Evolutionary conservation across 768 basidiomycete genomes (phyloP), one percentile per base, ranked within the genome.

Genomic region (Amanita polypyramis): DNA sequence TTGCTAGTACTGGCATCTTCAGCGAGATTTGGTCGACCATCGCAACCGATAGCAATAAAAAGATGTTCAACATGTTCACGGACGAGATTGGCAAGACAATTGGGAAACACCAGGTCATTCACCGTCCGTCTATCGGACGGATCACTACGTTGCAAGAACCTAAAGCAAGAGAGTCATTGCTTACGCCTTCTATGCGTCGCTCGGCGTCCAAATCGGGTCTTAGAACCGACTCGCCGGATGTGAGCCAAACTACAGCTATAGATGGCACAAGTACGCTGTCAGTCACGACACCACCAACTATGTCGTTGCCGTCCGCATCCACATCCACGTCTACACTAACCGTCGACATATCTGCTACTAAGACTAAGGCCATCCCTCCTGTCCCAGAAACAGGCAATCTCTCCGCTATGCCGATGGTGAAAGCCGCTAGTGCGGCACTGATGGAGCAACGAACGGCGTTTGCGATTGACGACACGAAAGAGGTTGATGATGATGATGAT

Each of bases 21-120:
- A 88, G 92, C 38, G 92, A 93, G 50, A 60, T 97, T 32, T 89
- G 94, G 81, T 88, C 85, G 32, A 80, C 82, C 15, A 87, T 99
- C 42, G 82, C 93, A 3, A 88, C 89, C 1, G 85, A 93, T 54
- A 89, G 76, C 54, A 97, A 95, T 70, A 91, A 85, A 69, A 92
- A 85, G 70, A 82, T 94, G 38, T 88, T 97, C 69, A 85, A 97
- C 66, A 82, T 83, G 59, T 72, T 97, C 56, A 91, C 88, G 10
- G 95, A 99, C 61, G 91, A 93, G 55, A 79, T 99, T 49, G 95
- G 94, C 2, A 88, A 90, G 63, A 85, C 91, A 0, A 85, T 99
- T 38, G 95, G 95, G 35, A 90, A 83, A 57, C 95, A 98, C 58
- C 87, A 91, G 79, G 79, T 88, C 47, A 69, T 82, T 40, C 79